phyloP scores from a whole-genome alignment of 2,329 filamentous ascomycete species.

The Scedosporium dehoogii region DNA sequence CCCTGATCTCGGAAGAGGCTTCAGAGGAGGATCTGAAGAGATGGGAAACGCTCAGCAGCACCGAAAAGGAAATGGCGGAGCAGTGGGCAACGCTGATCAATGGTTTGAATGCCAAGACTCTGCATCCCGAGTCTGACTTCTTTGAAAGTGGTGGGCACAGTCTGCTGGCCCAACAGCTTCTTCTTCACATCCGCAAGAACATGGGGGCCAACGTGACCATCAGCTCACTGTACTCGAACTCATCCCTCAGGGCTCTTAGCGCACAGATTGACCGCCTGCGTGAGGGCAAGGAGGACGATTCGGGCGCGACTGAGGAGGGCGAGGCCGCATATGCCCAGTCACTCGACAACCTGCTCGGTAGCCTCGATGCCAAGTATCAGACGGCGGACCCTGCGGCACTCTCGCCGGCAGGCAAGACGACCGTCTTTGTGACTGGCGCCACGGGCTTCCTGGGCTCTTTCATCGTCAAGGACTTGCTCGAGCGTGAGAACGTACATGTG shows the following conservation, averaged over 20 bases:
- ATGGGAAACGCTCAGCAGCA: constrained; percentile 11
- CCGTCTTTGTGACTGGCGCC: constrained; percentile 73
- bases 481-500: constrained; percentile 46
- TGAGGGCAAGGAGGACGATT: too few relatives aligned
- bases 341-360: background rate
- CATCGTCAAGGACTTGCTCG: constrained; percentile 64
- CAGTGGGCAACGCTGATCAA: constrained; percentile 12
- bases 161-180: constrained; percentile 48
- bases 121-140: constrained; percentile 21
- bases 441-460: constrained; percentile 85
- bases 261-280: too few relatives aligned
- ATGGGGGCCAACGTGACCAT: too few relatives aligned
- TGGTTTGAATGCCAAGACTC: constrained; percentile 9
- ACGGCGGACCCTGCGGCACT: constrained; percentile 42
- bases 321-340: constrained; percentile 12
- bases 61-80: constrained; percentile 14
- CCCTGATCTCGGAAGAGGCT: constrained; percentile 8
- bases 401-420: constrained; percentile 31
- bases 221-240: too few relatives aligned
- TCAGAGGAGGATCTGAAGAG: constrained; percentile 39
- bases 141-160: constrained; percentile 29
- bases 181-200: constrained; percentile 13
- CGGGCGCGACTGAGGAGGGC: too few relatives aligned
- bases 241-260: too few relatives aligned
- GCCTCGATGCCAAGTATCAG: constrained; percentile 30